phyloP scores from a whole-genome alignment of 2,329 filamentous ascomycete genomes.

The Fusarium chlamydosporum region DNA sequence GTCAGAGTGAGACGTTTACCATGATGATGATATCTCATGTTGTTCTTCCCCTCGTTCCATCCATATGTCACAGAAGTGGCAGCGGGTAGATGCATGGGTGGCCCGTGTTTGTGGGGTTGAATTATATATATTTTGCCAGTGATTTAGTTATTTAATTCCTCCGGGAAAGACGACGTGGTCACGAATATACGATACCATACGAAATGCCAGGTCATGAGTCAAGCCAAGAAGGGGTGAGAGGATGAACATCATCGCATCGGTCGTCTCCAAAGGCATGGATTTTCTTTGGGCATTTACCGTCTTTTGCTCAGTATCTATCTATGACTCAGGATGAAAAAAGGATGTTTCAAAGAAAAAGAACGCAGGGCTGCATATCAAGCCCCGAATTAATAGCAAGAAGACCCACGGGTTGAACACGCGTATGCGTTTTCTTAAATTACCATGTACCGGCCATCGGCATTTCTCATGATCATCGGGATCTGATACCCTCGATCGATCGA shows the following conservation, averaged over 20 bases:
- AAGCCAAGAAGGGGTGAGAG: constrained; percentile 1
- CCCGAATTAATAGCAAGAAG: not conserved
- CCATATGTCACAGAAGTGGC: constrained; percentile 3
- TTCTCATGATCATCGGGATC: constrained; percentile 30
- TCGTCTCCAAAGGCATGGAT: constrained; percentile 1
- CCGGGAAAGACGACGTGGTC: not conserved
- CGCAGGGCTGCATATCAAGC: constrained; percentile 19
- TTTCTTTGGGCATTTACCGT: constrained; percentile 16
- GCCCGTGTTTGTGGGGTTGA: constrained; percentile 1
- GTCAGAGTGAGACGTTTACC: not conserved
- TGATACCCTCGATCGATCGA: constrained; percentile 32
- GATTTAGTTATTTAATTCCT: not conserved
- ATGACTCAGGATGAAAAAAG: constrained; percentile 1
- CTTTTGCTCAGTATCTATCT: constrained; percentile 9
- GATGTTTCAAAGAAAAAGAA: constrained; percentile 13
- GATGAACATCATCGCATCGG: not conserved
- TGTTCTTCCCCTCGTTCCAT: not conserved
- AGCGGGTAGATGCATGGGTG: constrained; percentile 19
- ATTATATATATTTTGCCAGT: not conserved
- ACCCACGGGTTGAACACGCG: constrained; percentile 8
- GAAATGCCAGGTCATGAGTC: not conserved
- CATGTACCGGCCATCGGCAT: constrained; percentile 19
- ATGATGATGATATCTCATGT: not conserved
- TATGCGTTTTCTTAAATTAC: constrained; percentile 21
- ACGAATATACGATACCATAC: not conserved